Evolutionary conservation across 805 yeast species (phyloP), one percentile per base, ranked within the genome.

Genomic region (Diddensiella transvaalensis): DNA sequence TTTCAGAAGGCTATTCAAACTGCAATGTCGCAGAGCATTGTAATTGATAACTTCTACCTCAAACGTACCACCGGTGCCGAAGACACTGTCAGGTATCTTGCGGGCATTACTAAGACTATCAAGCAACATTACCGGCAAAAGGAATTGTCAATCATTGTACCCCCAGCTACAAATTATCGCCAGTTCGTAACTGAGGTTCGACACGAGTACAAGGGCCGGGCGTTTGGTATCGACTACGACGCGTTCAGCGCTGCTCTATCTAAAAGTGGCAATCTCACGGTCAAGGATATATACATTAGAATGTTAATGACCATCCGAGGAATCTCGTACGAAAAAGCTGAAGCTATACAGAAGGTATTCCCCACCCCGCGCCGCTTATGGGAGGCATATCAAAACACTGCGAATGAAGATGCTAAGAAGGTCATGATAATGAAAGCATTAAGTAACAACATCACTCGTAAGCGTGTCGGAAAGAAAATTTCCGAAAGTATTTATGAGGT

Each of bases 221-320:
- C 6, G 6, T 77, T 42, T 82, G 82, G 60, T 3, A 54, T 65
- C 23, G 67, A 50, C 67, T 73, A 73, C 58, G 71, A 70, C 40
- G 71, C 78, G 8, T 90, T 87, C 62, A 85, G 83, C 57, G 77
- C 76, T 3, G 73, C 83, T 26, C 66, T 93, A 64, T 78, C 83
- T 2, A 93, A 93, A 61, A 73, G 85, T 1, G 78, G 78, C 22
- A 69, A 83, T 71, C 71, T 77, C 59, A 85, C 96, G 0, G 79
- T 87, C 0, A 80, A 79, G 40, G 96, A 91, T 53, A 68, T 87
- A 58, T 91, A 81, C 57, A 68, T 88, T 1, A 72, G 78, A 40
- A 80, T 88, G 83, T 73, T 93, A 19, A 79, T 89, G 84, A 78
- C 89, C 2, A 75, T 85, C 2, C 76, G 78, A 51, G 99, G 98